Percentiles rank a stretch among this genome's conserved stretches.
These are phyloP conservation scores for Papiliotrema nemorosa DNA, from an alignment of 1,284 basidiomycete species.

Conservation along the genomic window DNA sequence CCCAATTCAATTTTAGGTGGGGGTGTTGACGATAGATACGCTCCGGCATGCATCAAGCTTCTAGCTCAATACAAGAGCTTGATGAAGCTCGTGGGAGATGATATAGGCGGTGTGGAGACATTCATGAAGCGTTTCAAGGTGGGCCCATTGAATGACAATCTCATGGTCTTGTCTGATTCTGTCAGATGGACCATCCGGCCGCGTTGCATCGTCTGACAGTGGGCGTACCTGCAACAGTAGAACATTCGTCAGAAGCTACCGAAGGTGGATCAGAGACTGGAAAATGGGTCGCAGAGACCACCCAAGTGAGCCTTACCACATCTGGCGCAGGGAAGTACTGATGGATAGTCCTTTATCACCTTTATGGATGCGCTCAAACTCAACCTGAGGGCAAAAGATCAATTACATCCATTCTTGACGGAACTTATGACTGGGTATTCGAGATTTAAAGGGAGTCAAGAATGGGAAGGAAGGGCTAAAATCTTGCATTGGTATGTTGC, in stretches of 20 bases:
- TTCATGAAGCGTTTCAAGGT: slow-evolving; percentile 91
- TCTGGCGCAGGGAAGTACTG: neutral
- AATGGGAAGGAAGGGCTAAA: slow-evolving; percentile 89
- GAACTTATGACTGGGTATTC: slow-evolving; percentile 91
- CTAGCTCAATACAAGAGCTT: slow-evolving; percentile 96
- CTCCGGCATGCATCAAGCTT: slow-evolving; percentile 86
- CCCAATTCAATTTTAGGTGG: neutral
- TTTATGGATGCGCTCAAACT: slow-evolving; percentile 98
- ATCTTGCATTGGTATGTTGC: slow-evolving; percentile 80
- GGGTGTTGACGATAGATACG: slow-evolving; percentile 66
- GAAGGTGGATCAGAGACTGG: slow-evolving; percentile 72
- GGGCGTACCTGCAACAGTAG: slow-evolving; percentile 93
- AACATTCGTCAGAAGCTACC: slow-evolving; percentile 74
- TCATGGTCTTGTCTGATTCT: neutral
- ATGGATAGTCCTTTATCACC: slow-evolving; percentile 84
- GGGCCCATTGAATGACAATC: slow-evolving; percentile 30
- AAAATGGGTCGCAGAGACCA: slow-evolving; percentile 98
- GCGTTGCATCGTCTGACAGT: slow-evolving; percentile 85
- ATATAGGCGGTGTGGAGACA: slow-evolving; percentile 73
- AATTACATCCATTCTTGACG: slow-evolving; percentile 89
- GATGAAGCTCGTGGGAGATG: slow-evolving; percentile 84
- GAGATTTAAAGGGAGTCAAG: slow-evolving; percentile 84
- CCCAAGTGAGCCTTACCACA: slow-evolving; percentile 61
- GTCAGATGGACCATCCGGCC: slow-evolving; percentile 89
- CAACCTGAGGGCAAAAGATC: slow-evolving; percentile 89